Conservation (phyloP, 305 asterid genomes). For the Solanum hybrid region DNA sequence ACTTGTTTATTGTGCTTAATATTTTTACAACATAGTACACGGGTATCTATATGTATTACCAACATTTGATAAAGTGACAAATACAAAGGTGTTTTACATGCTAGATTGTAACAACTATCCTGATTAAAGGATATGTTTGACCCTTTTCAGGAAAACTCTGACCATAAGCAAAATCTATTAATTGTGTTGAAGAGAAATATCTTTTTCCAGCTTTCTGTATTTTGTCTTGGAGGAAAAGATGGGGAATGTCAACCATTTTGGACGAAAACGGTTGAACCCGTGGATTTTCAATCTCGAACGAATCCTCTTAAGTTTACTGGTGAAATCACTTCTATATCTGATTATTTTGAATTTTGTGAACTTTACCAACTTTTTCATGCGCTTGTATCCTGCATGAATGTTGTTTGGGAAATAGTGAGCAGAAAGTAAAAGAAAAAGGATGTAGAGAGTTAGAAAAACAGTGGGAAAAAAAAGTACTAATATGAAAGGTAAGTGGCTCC, state of each 20-base stretch:
- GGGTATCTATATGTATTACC: neutral
- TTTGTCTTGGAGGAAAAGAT: slow-evolving; percentile 41
- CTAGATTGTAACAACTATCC: neutral
- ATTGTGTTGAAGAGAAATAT: neutral
- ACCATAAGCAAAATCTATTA: neutral
- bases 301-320: slow-evolving; percentile 42
- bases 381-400: slow-evolving; percentile 39
- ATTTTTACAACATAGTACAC: neutral
- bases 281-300: slow-evolving; percentile 58
- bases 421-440: neutral
- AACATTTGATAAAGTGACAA: neutral
- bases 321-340: slow-evolving; percentile 25
- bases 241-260: slow-evolving; percentile 42
- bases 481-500: neutral
- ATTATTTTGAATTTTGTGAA: slow-evolving; percentile 38
- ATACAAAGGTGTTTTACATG: neutral
- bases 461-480: neutral
- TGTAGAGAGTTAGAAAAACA: neutral
- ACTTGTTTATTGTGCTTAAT: neutral
- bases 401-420: neutral
- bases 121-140: neutral
- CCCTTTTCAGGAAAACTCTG: neutral
- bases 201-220: slow-evolving; percentile 38
- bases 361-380: slow-evolving; percentile 35
- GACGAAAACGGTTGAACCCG: slow-evolving; percentile 37